Conservation (phyloP, 2,329 filamentous ascomycete species). For the Aspergillus flavus region DNA sequence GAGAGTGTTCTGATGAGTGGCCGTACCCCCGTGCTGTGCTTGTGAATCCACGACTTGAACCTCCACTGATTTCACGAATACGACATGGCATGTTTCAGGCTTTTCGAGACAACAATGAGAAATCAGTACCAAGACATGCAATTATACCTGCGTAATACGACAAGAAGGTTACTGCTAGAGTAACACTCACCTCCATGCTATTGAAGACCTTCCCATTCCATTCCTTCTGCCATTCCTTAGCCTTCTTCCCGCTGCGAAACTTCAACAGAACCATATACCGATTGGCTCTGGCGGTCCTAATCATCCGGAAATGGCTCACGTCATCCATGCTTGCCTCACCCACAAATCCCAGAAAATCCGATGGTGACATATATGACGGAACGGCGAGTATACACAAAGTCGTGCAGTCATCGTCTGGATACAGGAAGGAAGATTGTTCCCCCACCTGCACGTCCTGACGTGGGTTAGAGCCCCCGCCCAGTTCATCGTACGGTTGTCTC, state of each 20-base stretch:
- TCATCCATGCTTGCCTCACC: conserved; percentile 83
- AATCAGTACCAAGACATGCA: conserved; percentile 15
- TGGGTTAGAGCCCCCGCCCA: conserved; percentile 25
- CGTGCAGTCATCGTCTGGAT: conserved; percentile 66
- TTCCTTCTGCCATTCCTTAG: conserved; percentile 76
- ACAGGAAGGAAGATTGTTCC: conserved; percentile 17
- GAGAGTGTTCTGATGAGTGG: conserved; percentile 61
- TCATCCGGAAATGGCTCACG: conserved; percentile 92
- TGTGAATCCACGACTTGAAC: conserved; percentile 66
- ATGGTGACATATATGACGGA: conserved; percentile 87
- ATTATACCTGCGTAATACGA: not conserved
- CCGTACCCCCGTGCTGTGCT: conserved; percentile 26
- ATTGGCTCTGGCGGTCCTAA: conserved; percentile 85
- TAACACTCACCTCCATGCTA: conserved; percentile 71
- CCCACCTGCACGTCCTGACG: conserved; percentile 11
- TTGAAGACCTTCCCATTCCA: conserved; percentile 96
- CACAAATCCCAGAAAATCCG: conserved; percentile 88
- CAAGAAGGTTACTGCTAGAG: conserved; percentile 8
- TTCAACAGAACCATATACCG: conserved; percentile 96
- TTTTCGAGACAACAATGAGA: conserved; percentile 35
- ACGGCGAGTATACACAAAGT: conserved; percentile 93
- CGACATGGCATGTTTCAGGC: conserved; percentile 93
- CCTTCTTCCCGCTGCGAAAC: conserved; percentile 74
- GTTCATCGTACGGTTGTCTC: conserved; percentile 29
- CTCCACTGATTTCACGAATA: conserved; percentile 89